phyloP scores from a whole-genome alignment of 1,284 basidiomycete species.

The Cryptococcus sp. region DNA sequence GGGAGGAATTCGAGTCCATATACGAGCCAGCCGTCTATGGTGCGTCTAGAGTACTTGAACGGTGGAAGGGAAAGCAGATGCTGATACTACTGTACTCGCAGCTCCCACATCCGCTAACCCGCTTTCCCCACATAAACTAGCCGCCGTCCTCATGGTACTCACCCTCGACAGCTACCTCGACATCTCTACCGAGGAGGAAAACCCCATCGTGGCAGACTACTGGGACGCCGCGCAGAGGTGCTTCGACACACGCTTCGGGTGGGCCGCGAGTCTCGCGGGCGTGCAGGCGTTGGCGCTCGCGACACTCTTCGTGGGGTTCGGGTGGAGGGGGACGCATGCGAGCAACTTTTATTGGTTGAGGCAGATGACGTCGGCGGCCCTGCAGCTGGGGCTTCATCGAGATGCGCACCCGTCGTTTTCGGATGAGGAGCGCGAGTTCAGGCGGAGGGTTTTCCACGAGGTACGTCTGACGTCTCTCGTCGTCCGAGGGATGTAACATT shows the following conservation, averaged over 20 bases:
- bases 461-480: slow-evolving; percentile 6
- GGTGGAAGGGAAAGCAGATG: neutral
- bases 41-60: neutral
- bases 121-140: slow-evolving; percentile 44
- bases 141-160: slow-evolving; percentile 44
- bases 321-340: slow-evolving; percentile 38
- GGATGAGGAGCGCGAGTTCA: slow-evolving; percentile 37
- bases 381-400: slow-evolving; percentile 42
- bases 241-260: slow-evolving; percentile 45
- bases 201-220: slow-evolving; percentile 32
- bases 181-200: slow-evolving; percentile 25
- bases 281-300: slow-evolving; percentile 40
- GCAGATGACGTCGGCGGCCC: slow-evolving; percentile 37
- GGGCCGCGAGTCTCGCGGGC: slow-evolving; percentile 39
- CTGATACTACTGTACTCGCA: neutral
- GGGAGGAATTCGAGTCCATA: slow-evolving; percentile 36
- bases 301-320: slow-evolving; percentile 41
- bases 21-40: slow-evolving; percentile 43
- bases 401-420: slow-evolving; percentile 40
- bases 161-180: slow-evolving; percentile 41
- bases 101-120: slow-evolving; percentile 39
- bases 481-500: neutral
- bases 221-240: slow-evolving; percentile 43
- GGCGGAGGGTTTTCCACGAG: slow-evolving; percentile 43
- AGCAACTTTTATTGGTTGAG: slow-evolving; percentile 45